phyloP scores from a whole-genome alignment of 257 asterid genomes.

The Nicotiana otophora region DNA sequence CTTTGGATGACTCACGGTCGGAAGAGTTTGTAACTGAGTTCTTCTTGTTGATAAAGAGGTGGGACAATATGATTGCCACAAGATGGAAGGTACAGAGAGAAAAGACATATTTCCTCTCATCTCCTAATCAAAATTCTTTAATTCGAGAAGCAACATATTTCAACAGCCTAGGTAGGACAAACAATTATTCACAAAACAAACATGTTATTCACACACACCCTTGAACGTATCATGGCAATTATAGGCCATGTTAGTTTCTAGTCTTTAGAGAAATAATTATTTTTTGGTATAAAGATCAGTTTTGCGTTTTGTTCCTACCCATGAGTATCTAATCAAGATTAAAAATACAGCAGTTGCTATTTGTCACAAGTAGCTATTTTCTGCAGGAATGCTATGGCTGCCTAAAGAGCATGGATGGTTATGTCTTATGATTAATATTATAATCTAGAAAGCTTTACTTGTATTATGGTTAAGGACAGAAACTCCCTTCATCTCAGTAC shows the following conservation, averaged over 20 bases:
- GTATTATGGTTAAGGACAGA: background rate
- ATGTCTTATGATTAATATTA: background rate
- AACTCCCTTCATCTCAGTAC: background rate
- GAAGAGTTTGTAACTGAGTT: background rate
- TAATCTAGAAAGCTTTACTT: background rate
- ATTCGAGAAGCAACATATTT: background rate
- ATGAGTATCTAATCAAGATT: background rate
- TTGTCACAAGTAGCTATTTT: background rate
- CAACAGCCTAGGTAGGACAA: background rate
- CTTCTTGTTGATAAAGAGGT: background rate
- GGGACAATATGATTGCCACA: background rate
- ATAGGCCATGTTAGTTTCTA: background rate
- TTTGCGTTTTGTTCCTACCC: background rate
- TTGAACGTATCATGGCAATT: background rate
- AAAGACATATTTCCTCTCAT: background rate
- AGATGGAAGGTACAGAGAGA: background rate
- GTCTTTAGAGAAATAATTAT: background rate
- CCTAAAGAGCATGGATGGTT: background rate
- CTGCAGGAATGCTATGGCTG: background rate
- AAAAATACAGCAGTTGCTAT: background rate
- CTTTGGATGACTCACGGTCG: background rate
- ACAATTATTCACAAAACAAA: background rate
- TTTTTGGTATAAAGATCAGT: background rate
- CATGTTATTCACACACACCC: background rate
- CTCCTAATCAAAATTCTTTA: too few species aligned